phyloP scores from a whole-genome alignment of 2,329 filamentous ascomycete species.

The Alternaria ventricosa region DNA sequence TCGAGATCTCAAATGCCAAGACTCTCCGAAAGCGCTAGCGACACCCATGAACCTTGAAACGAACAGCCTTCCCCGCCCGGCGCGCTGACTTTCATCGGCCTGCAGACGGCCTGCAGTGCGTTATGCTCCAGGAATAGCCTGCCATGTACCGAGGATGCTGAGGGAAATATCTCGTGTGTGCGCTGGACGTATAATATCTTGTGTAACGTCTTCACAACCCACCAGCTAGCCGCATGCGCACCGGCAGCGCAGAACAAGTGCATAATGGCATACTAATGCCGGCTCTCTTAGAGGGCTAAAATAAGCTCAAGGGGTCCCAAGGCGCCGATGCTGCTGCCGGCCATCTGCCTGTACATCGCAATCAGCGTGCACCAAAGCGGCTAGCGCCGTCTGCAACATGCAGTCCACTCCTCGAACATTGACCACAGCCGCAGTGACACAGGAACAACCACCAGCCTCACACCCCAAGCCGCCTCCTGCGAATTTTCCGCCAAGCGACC shows the following conservation, averaged over 20 bases:
- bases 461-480: conserved; percentile 1
- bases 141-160: conserved; percentile 1
- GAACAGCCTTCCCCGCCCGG: conserved; percentile 10
- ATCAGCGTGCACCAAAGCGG: conserved; percentile 10
- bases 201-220: not conserved
- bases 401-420: conserved; percentile 10
- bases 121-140: conserved; percentile 3
- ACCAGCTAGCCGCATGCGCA: not conserved
- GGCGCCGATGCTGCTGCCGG: conserved; percentile 11
- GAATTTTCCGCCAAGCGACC: not conserved
- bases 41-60: conserved; percentile 2
- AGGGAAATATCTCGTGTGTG: not conserved
- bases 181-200: not conserved
- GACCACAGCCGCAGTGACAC: conserved; percentile 16
- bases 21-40: not conserved
- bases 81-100: not conserved
- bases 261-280: conserved; percentile 1
- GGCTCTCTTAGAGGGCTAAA: not conserved
- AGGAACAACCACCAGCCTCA: conserved; percentile 10
- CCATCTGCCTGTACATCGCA: conserved; percentile 9
- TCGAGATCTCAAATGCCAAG: conserved; percentile 7
- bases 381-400: conserved; percentile 11
- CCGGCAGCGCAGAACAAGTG: not conserved
- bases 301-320: conserved; percentile 3
- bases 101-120: conserved; percentile 6